Evolutionary conservation across 495 filamentous ascomycete genomes (phyloP), one percentile per base, ranked within the genome.

Genomic region (Talaromyces proteolyticus): DNA sequence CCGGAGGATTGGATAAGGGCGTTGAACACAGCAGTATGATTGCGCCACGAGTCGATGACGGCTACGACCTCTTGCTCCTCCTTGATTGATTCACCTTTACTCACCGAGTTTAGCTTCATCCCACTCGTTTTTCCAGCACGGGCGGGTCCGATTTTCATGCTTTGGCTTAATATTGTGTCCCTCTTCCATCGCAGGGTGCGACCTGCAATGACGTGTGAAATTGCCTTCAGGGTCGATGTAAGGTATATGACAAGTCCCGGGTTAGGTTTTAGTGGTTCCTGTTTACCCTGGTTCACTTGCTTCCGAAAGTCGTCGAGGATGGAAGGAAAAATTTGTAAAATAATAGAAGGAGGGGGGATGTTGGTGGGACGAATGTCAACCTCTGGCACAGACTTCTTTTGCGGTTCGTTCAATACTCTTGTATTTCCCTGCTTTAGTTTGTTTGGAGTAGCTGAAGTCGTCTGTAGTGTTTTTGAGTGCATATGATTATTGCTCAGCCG

Each of bases 61-160:
- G 96, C 91, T 18, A 84, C 79, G 2, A 83, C 89, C 66, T 95
- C 91, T 60, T 91, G 78, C 50, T 95, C 88, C 70, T 98, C 93
- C 55, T 85, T 87, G 26, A 82, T 79, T 29, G 76, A 70, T 66
- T 97, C 90, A 21, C 80, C 72, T 64, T 85, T 89, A 63, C 92
- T 89, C 12, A 94, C 71, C 6, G 85, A 82, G 2, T 83, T 81
- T 7, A 97, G 79, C 65, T 95, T 96, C 93, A 97, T 96, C 20
- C 91, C 90, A 41, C 76, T 79, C 20, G 70, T 52, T 52, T 83
- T 85, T 2, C 79, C 79, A 10, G 80, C 72, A 20, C 77, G 79
- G 2, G 89, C 86, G 11, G 81, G 79, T 0, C 86, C 84, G 54
- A 96, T 93, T 43, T 84, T 81, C 87, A 92, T 95, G 57, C 82